Percentiles rank a stretch among this genome's conserved stretches.
phyloP scores from a whole-genome alignment of 2,329 filamentous ascomycete genomes.

The Diaporthe longicolla region DNA sequence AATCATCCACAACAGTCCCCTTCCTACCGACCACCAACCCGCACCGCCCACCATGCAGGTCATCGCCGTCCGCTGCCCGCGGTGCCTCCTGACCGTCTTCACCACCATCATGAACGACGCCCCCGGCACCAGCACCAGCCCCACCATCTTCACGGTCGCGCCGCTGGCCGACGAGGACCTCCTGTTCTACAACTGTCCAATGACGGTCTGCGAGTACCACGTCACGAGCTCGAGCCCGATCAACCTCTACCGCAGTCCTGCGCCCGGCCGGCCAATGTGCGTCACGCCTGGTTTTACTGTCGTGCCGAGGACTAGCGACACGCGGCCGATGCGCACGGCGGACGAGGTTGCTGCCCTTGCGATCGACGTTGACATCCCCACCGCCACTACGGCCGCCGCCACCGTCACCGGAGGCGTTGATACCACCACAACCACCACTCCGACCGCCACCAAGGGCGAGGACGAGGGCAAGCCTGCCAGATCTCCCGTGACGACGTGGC shows the following conservation, averaged over 20 bases:
- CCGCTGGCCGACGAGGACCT: background rate
- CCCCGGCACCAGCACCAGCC: background rate
- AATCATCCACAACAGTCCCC: background rate
- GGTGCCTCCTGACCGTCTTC: constrained; percentile 11
- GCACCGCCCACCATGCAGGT: background rate
- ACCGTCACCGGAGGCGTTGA: too few species aligned
- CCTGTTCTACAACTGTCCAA: background rate
- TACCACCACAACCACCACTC: too few species aligned
- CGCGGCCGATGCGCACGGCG: background rate
- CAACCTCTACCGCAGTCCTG: background rate
- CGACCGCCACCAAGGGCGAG: too few species aligned
- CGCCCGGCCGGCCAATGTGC: accelerated
- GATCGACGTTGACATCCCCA: background rate
- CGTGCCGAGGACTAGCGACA: background rate
- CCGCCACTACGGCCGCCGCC: too few species aligned
- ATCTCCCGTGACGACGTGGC: too few species aligned
- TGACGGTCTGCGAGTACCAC: background rate
- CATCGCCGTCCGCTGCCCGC: background rate
- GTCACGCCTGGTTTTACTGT: accelerated
- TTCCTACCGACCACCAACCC: background rate
- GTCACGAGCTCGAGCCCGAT: background rate
- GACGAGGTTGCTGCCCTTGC: background rate
- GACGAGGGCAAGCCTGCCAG: too few species aligned
- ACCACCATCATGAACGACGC: background rate
- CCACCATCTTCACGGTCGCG: background rate